These are phyloP conservation scores for Apiospora koreana DNA, from an alignment of 2,329 filamentous ascomycete species.

Conservation along the genomic window DNA sequence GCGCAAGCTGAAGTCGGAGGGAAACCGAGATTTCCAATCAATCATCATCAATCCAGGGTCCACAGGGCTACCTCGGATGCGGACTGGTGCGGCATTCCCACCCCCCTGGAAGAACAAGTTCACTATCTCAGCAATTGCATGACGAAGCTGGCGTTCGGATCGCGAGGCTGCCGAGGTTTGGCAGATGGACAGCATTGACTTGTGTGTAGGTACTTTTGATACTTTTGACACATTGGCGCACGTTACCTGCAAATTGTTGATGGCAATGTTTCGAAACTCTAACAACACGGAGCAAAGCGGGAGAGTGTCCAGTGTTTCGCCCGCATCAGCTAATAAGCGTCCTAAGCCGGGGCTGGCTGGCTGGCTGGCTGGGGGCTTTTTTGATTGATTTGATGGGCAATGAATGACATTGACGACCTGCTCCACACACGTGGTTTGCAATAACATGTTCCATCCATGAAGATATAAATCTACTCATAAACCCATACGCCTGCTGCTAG, in stretches of 20 bases:
- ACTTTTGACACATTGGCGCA: background rate
- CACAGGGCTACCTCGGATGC: background rate
- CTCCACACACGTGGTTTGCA: background rate
- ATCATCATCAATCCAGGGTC: background rate
- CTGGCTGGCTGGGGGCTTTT: background rate
- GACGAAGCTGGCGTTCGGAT: background rate
- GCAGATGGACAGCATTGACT: background rate
- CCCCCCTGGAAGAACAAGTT: background rate
- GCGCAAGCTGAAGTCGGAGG: background rate
- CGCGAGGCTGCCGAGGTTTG: background rate
- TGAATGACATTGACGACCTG: too few relatives aligned
- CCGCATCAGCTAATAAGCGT: background rate
- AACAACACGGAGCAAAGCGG: background rate
- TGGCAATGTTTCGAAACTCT: constrained; percentile 2
- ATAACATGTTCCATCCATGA: background rate
- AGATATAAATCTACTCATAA: background rate
- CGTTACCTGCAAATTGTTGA: background rate
- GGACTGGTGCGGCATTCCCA: constrained; percentile 4
- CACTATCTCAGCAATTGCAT: background rate
- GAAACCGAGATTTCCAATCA: background rate
- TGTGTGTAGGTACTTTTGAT: too few relatives aligned
- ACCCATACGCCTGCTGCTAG: background rate
- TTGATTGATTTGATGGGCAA: background rate
- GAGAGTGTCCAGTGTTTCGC: constrained; percentile 1
- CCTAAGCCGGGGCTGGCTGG: background rate